phyloP scores from a whole-genome alignment of 192 early-diverging fungal species.

The Gonapodya prolifera region DNA sequence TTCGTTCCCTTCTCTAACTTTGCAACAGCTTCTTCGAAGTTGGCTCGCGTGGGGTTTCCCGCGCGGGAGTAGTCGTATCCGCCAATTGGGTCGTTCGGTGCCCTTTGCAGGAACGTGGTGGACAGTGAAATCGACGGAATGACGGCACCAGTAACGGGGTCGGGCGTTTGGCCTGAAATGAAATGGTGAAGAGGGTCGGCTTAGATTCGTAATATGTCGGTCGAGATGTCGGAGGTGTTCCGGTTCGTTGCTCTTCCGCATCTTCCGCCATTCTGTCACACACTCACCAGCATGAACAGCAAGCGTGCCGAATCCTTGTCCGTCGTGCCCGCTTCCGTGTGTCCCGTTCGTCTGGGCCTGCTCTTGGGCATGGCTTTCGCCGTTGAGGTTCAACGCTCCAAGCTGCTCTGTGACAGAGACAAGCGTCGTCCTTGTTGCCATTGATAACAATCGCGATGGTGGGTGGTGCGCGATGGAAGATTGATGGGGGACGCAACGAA shows the following conservation, averaged over 20 bases:
- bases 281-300: conserved; percentile 86
- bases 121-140: conserved; percentile 91
- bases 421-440: no score
- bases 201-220: background rate
- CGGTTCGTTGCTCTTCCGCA: background rate
- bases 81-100: conserved; percentile 66
- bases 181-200: background rate
- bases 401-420: no score
- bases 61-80: conserved; percentile 72
- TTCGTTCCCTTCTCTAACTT: conserved; percentile 82
- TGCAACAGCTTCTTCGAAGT: conserved; percentile 77
- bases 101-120: conserved; percentile 88
- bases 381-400: no score
- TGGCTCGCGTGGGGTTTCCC: conserved; percentile 63
- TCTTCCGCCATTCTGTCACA: conserved; percentile 25
- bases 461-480: no score
- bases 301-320: conserved; percentile 67
- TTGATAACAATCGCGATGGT: no score
- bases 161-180: conserved; percentile 16
- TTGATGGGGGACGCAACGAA: no score
- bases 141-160: conserved; percentile 89
- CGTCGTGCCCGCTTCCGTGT: background rate
- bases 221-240: background rate
- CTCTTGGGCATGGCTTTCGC: no score
- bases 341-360: background rate